Conservation (phyloP, 257 asterid genomes). For the Pogostemon cablin region DNA sequence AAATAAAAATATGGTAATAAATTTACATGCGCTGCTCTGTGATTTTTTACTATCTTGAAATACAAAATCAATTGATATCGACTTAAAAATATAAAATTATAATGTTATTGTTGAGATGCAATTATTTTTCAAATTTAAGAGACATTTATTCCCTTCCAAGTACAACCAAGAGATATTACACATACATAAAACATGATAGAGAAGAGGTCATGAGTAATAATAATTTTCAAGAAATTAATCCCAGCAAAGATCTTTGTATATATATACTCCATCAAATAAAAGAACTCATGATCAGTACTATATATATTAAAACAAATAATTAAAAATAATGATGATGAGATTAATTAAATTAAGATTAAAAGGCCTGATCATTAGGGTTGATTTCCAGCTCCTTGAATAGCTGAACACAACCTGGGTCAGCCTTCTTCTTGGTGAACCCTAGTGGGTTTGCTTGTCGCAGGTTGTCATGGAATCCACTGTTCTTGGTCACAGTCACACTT, state of each 20-base stretch:
- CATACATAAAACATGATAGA: not conserved
- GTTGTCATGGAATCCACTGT: slow-evolving; percentile 48
- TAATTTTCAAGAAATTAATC: not conserved
- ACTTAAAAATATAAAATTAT: too few species aligned
- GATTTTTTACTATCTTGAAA: too few species aligned
- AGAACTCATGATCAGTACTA: too few species aligned
- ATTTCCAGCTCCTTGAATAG: slow-evolving; percentile 47
- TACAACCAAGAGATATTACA: slow-evolving; percentile 8
- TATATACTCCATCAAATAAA: too few species aligned
- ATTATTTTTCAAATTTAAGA: not conserved
- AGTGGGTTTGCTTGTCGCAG: slow-evolving; percentile 51
- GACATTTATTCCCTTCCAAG: slow-evolving; percentile 8
- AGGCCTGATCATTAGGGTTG: slow-evolving; percentile 18
- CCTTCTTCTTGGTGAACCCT: slow-evolving; percentile 45
- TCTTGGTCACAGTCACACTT: slow-evolving; percentile 37
- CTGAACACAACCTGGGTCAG: slow-evolving; percentile 34
- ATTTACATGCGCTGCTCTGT: too few species aligned
- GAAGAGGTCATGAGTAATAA: too few species aligned
- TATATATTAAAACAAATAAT: not conserved
- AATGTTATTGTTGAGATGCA: not conserved
- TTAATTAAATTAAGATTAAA: not conserved
- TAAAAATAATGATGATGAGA: not conserved
- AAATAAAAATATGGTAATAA: too few species aligned
- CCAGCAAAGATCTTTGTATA: too few species aligned
- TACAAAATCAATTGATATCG: too few species aligned